These are phyloP conservation scores for Claviceps spartinae DNA, from an alignment of 2,329 filamentous ascomycete genomes.

Conservation along the genomic window DNA sequence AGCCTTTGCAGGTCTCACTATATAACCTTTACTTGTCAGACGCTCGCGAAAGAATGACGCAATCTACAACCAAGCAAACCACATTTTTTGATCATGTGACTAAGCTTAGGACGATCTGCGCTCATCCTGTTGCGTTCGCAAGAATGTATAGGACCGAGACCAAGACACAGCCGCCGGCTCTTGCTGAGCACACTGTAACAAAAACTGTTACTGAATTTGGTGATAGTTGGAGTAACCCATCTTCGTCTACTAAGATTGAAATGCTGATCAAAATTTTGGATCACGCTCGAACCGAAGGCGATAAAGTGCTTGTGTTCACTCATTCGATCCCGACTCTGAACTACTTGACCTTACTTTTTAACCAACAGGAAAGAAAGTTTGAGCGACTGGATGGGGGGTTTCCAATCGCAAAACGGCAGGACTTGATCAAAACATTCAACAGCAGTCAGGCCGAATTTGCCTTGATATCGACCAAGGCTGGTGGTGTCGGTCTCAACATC, in stretches of 20 bases:
- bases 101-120: conserved; percentile 34
- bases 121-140: conserved; percentile 36
- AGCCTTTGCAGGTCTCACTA: conserved; percentile 45
- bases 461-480: conserved; percentile 72
- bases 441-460: conserved; percentile 42
- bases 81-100: conserved; percentile 23
- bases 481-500: conserved; percentile 74
- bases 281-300: conserved; percentile 43
- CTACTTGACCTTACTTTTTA: conserved; percentile 45
- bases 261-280: conserved; percentile 58
- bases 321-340: conserved; percentile 57
- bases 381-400: conserved; percentile 57
- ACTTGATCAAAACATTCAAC: conserved; percentile 57
- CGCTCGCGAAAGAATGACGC: conserved; percentile 1
- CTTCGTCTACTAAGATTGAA: conserved; percentile 52
- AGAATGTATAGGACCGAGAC: no score
- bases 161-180: conserved; percentile 1
- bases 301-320: conserved; percentile 73
- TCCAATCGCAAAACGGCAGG: conserved; percentile 41
- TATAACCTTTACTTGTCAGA: conserved; percentile 39
- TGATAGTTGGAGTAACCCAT: no score
- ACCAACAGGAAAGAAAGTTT: conserved; percentile 31
- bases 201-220: no score
- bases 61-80: conserved; percentile 4
- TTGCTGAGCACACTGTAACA: no score